phyloP scores from a whole-genome alignment of 78 protist genomes.

The Pelomyxa schiedti region DNA sequence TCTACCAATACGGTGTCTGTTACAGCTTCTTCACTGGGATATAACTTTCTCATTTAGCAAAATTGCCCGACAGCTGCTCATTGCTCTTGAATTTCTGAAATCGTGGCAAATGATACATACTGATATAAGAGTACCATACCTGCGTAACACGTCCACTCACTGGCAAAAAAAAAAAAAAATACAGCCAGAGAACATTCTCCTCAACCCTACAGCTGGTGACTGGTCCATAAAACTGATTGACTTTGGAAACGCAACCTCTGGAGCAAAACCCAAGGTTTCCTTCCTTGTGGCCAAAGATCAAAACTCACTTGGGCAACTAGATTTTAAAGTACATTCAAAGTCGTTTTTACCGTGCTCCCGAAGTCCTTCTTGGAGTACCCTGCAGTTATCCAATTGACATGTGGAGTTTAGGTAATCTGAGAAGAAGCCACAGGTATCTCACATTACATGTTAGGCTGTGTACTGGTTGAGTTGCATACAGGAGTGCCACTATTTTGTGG shows the following conservation, averaged over 20 bases:
- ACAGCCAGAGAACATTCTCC: slow-evolving; percentile 76
- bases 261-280: too few species aligned
- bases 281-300: slow-evolving; percentile 46
- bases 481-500: slow-evolving; percentile 71
- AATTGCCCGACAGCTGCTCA: slow-evolving; percentile 75
- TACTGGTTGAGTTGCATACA: slow-evolving; percentile 85
- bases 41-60: too few species aligned
- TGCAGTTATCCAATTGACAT: slow-evolving; percentile 72
- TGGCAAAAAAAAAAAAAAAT: too few species aligned
- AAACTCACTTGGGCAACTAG: too few species aligned
- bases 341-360: slow-evolving; percentile 91
- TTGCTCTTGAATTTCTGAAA: slow-evolving; percentile 52
- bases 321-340: slow-evolving; percentile 87
- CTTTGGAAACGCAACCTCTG: slow-evolving; percentile 87
- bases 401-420: slow-evolving; percentile 84
- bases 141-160: too few species aligned
- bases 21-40: too few species aligned
- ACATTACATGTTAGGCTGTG: too few species aligned
- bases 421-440: too few species aligned
- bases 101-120: slow-evolving; percentile 79
- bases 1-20: too few species aligned
- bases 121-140: slow-evolving; percentile 91
- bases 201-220: slow-evolving; percentile 48
- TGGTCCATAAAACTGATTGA: slow-evolving; percentile 82
- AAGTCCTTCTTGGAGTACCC: slow-evolving; percentile 62